Conservation (phyloP, 805 yeast genomes). For the Yarrowia porcina region DNA sequence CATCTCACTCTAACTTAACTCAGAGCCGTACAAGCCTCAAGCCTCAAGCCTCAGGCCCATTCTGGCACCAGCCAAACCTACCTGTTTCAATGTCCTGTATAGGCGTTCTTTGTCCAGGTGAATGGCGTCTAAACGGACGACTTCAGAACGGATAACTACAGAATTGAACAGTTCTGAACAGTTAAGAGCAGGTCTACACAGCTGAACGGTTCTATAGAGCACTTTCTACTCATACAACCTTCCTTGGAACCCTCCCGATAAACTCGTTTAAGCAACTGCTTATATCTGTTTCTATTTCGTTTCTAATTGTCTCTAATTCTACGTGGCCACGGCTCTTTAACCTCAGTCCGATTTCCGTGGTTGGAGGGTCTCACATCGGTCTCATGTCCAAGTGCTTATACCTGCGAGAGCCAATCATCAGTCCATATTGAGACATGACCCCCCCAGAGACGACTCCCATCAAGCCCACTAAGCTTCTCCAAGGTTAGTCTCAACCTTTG, state of each 20-base stretch:
- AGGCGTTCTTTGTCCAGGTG: neutral
- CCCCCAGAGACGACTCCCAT: neutral
- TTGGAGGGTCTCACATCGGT: neutral
- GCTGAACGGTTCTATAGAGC: too few species aligned
- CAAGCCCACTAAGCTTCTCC: neutral
- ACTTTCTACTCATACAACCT: too few species aligned
- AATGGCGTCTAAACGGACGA: too few species aligned
- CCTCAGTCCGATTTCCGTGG: neutral
- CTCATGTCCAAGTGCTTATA: neutral
- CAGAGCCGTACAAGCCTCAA: slow-evolving; percentile 2
- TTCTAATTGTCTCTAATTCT: too few species aligned
- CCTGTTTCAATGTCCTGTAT: too few species aligned
- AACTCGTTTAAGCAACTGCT: too few species aligned
- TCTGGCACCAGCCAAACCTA: neutral
- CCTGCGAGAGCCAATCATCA: neutral
- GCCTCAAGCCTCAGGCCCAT: neutral
- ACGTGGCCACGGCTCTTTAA: too few species aligned
- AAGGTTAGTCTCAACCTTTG: neutral
- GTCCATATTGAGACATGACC: neutral
- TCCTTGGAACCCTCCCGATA: too few species aligned
- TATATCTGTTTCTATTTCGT: neutral
- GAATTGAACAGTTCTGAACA: too few species aligned
- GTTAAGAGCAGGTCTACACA: too few species aligned
- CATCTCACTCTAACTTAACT: neutral
- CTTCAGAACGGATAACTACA: too few species aligned